Evolutionary conservation across 2,329 filamentous ascomycete genomes (phyloP).

Genomic region (Colletotrichum theobromicola): DNA sequence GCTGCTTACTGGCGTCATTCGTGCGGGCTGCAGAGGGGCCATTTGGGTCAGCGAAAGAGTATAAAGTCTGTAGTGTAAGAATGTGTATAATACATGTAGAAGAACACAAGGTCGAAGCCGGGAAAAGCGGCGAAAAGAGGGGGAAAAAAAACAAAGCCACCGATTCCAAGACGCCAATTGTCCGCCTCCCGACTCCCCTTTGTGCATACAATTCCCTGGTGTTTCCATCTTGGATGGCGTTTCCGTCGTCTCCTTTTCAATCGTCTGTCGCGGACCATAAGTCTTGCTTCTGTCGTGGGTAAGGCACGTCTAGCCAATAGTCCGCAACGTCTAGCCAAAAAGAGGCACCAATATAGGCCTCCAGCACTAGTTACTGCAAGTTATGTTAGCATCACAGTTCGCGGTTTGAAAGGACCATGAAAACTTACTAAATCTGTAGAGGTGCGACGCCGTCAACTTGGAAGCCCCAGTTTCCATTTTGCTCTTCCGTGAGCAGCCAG

Average conservation of each 20-base stretch:
- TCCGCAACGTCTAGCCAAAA: background rate
- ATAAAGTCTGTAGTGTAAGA: slow-evolving; percentile 34
- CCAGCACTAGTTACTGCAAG: slow-evolving; percentile 35
- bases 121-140: slow-evolving; percentile 5
- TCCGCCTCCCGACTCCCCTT: background rate
- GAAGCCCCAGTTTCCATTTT: slow-evolving; percentile 95
- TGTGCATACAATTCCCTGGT: background rate
- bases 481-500: slow-evolving; percentile 91
- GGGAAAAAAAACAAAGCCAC: background rate
- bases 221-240: background rate
- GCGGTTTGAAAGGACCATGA: background rate
- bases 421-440: slow-evolving; percentile 91
- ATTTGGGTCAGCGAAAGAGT: slow-evolving; percentile 89
- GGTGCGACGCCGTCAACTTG: slow-evolving; percentile 95
- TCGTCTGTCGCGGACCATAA: background rate
- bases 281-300: background rate
- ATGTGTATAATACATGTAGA: slow-evolving; percentile 24
- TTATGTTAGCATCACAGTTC: slow-evolving; percentile 28
- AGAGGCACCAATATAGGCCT: background rate
- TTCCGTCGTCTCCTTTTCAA: background rate
- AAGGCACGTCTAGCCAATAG: background rate
- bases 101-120: slow-evolving; percentile 1
- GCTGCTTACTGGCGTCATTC: slow-evolving; percentile 83
- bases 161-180: background rate
- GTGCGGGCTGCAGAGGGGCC: slow-evolving; percentile 87